Base-by-base conservation (phyloP, 164 flowering plant species). In the Vitis cinerea region DNA sequence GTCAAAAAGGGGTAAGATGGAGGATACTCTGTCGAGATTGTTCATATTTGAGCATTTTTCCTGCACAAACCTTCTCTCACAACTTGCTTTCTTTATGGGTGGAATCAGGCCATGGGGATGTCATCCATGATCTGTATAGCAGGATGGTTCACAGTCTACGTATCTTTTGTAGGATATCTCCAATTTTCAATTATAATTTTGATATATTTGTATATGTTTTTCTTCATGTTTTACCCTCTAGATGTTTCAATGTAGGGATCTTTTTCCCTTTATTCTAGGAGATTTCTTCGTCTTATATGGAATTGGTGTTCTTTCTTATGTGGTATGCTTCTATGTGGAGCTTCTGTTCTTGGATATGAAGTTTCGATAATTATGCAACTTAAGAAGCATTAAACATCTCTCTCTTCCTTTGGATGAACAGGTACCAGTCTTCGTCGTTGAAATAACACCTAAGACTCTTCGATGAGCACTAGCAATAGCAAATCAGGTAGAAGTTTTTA, bases 351-450 rank as follows among this genome's bases (percentile, higher is more conserved):
- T 31, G 44, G 44, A 31, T 7, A 31, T 31, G 44, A 31, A 31
- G 44, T 31, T 31, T 2, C 44, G 6, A 31, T 31, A 31, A 31
- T 1, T 7, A 31, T 31, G 44, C 6, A 31, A 31, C 44, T 31
- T 31, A 7, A 31, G 44, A 31, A 31, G 44, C 6, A 31, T 31
- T 7, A 31, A 31, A 31, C 44, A 31, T 31, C 44, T 31, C 44
- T 31, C 44, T 31, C 6, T 61, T 17, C 9, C 44, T 61, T n/a
- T 63, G 59, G 11, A 68, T 60, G 61, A 72, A 74, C 80, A 93
- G 98, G 86, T 93, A 3, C 97, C 97, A 9, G 78, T 93, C 12
- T 91, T 72, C 70, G 84, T 93, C 29, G 90, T 97, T 16, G 98
- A 93, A 81, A 87, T 93, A 63, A 81, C 97, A 15, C 98, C 97